Conservation (phyloP, 495 filamentous ascomycete species). For the Penicillium mononematosum region DNA sequence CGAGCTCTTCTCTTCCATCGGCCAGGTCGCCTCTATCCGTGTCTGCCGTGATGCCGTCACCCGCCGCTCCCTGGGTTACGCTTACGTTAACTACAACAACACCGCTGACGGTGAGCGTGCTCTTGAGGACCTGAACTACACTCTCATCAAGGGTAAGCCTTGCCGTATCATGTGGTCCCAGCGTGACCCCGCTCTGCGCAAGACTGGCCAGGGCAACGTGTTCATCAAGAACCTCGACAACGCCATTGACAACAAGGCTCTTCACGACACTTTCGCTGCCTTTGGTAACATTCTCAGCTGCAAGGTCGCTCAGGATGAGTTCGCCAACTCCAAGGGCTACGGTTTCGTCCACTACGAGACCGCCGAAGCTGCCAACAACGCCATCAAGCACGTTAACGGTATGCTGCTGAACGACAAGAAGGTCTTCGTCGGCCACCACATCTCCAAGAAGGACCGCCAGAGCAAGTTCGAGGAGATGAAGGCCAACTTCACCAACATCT, state of each 20-base stretch:
- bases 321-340: constrained; percentile 94
- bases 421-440: constrained; percentile 98
- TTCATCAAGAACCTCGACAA: constrained; percentile 99
- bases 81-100: constrained; percentile 99
- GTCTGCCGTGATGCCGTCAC: constrained; percentile 99
- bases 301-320: constrained; percentile 98
- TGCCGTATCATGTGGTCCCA: constrained; percentile 99
- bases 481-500: constrained; percentile 99
- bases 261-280: constrained; percentile 98
- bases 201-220: constrained; percentile 98
- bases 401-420: constrained; percentile 99
- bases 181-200: constrained; percentile 97
- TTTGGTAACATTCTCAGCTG: constrained; percentile 99
- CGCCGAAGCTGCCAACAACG: constrained; percentile 90
- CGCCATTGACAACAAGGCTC: constrained; percentile 99
- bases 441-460: constrained; percentile 99
- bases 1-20: constrained; percentile 99
- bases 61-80: constrained; percentile 96
- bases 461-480: constrained; percentile 99
- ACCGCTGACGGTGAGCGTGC: constrained; percentile 94
- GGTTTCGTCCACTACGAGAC: constrained; percentile 99
- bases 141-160: constrained; percentile 95
- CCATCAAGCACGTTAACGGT: constrained; percentile 99
- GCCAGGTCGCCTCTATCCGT: constrained; percentile 97
- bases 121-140: constrained; percentile 99